Conservation (phyloP, 805 yeast species). For the Candida schatavii region DNA sequence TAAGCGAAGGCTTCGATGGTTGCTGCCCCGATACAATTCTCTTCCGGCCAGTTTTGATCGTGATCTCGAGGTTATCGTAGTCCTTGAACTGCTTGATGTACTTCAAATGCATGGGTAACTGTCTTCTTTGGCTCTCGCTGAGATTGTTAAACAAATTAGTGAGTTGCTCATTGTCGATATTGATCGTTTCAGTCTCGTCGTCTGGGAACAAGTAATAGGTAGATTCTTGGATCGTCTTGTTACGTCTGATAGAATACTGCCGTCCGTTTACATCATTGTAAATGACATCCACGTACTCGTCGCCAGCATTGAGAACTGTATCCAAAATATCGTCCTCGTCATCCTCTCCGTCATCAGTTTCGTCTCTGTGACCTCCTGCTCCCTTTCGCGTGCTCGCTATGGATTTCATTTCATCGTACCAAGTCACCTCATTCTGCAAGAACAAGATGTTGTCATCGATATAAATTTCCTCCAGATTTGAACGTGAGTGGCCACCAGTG, state of each 20-base stretch:
- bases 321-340: conserved; percentile 1
- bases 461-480: conserved; percentile 22
- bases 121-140: conserved; percentile 20
- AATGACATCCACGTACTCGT: conserved; percentile 1
- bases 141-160: conserved; percentile 21
- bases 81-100: conserved; percentile 37
- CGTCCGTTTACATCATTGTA: conserved; percentile 2
- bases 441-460: conserved; percentile 30
- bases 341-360: neutral
- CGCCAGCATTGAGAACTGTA: neutral
- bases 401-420: conserved; percentile 11
- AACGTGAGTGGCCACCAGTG: conserved; percentile 3
- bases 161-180: conserved; percentile 25
- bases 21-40: neutral
- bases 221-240: conserved; percentile 1
- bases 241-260: conserved; percentile 2
- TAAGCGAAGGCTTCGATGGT: conserved; percentile 1
- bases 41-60: conserved; percentile 14
- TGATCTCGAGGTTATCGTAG: conserved; percentile 27
- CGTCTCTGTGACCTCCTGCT: neutral
- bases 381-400: neutral
- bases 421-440: conserved; percentile 25
- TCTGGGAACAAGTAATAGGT: neutral
- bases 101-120: conserved; percentile 32
- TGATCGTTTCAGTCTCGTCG: conserved; percentile 14